Evolutionary conservation across 1,139 yeast genomes (phyloP), one percentile per base, ranked within the genome.

Genomic region (Fermentozyma sake): DNA sequence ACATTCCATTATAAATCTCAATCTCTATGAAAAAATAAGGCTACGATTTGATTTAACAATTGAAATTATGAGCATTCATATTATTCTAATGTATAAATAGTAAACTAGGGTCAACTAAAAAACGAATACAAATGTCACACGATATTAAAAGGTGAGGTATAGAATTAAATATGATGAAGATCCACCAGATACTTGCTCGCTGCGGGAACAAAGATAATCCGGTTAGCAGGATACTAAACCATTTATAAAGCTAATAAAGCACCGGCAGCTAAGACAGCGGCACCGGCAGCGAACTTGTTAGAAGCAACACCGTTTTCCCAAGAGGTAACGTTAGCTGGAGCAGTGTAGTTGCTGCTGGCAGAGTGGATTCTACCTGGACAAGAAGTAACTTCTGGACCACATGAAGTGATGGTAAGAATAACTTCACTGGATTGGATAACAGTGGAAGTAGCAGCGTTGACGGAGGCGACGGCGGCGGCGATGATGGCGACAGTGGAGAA

Each of bases 251-350:
- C 71, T 52, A 66, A 63, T 52, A 65, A 61, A 58, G 71, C 72
- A 61, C 71, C 72, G 36, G 72, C 72, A 53, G 68, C 68, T 47
- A 65, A 50, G 48, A 68, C 72, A 48, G 63, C 70, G 48, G 62
- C 65, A 61, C 71, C 72, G 42, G 59, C 68, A 32, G 53, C 58
- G 50, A 30, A 46, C 34, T 42, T 42, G 46, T 41, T 48, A 40
- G 37, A 39, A 31, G 42, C 52, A 35, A 46, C 52, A 58, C 58
- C 68, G 45, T 52, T 62, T 55, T 45, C 18, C 21, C 14, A 61
- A 29, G 68, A 40, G 41, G 57, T 46, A 35, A 61, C 60, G 55
- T 52, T 55, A 34, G 57, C 52, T 32, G 49, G 46, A 35, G 55
- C 41, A 34, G 48, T 38, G 48, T 40, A 37, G 45, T 46, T 42